Conservation (phyloP, 495 filamentous ascomycete genomes). For the Pseudoneurospora amorphoporcata region DNA sequence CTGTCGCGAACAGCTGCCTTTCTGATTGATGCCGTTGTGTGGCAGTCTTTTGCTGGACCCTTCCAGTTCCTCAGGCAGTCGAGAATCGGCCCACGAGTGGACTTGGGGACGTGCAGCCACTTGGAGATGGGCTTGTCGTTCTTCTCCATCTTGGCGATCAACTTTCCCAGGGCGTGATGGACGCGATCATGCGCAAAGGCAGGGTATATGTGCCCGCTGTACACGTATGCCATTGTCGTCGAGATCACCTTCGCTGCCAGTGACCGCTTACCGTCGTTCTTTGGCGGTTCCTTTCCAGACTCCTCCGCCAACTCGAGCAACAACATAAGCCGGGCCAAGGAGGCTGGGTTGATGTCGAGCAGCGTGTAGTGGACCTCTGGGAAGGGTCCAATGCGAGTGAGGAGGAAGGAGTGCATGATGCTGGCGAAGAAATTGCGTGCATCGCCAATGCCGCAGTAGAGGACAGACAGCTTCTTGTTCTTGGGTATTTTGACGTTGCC, state of each 20-base stretch:
- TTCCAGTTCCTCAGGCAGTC: slow-evolving; percentile 9
- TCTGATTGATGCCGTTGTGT: slow-evolving; percentile 11
- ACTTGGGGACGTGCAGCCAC: slow-evolving; percentile 8
- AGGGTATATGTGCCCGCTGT: slow-evolving; percentile 13
- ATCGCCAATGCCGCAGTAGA: slow-evolving; percentile 26
- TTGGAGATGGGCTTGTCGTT: slow-evolving; percentile 4
- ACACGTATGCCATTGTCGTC: slow-evolving; percentile 20
- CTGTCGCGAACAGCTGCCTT: not conserved
- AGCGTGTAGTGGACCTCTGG: slow-evolving; percentile 24
- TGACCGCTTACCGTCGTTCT: not conserved
- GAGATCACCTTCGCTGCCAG: not conserved
- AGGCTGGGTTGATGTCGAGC: slow-evolving; percentile 21
- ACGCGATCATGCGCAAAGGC: slow-evolving; percentile 16
- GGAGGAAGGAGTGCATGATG: not conserved
- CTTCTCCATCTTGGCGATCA: slow-evolving; percentile 4
- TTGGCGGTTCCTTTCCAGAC: not conserved
- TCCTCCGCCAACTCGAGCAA: slow-evolving; percentile 12
- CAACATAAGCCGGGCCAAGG: slow-evolving; percentile 20
- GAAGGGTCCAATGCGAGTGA: slow-evolving; percentile 1
- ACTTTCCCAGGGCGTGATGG: slow-evolving; percentile 11
- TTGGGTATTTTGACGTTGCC: not conserved
- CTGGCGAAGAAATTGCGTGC: slow-evolving; percentile 26
- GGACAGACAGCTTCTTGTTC: slow-evolving; percentile 15
- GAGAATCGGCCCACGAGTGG: slow-evolving; percentile 1
- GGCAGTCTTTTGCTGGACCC: slow-evolving; percentile 4